phyloP scores from a whole-genome alignment of 2,329 filamentous ascomycete species.

The Beauveria sp. region DNA sequence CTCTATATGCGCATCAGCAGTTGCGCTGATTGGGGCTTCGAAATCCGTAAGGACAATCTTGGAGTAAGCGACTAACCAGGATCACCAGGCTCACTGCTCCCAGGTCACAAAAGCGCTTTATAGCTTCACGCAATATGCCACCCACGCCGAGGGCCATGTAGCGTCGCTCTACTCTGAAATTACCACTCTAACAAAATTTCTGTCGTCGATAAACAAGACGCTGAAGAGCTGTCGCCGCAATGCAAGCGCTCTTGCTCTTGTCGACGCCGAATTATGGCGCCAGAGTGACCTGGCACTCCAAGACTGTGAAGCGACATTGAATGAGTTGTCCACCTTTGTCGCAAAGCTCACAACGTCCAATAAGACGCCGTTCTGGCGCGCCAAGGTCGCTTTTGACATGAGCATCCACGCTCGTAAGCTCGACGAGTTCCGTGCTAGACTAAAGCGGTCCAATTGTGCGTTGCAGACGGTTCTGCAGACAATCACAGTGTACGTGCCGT shows the following conservation, averaged over 20 bases:
- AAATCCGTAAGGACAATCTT: neutral
- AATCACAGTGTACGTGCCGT: neutral
- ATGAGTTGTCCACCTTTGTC: neutral
- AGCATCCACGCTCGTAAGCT: neutral
- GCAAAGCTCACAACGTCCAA: neutral
- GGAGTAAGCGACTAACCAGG: neutral
- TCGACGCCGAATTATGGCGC: neutral
- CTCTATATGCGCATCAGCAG: neutral
- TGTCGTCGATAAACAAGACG: neutral
- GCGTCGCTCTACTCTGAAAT: neutral
- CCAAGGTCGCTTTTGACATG: neutral
- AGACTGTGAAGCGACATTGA: neutral
- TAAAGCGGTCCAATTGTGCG: neutral
- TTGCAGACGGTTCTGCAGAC: conserved; percentile 1
- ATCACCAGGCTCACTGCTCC: neutral
- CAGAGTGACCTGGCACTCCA: neutral
- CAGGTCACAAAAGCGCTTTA: neutral
- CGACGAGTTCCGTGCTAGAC: neutral
- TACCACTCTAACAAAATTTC: neutral
- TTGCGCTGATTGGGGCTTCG: neutral
- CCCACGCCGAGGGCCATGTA: neutral
- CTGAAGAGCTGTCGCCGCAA: neutral
- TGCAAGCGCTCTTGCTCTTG: neutral
- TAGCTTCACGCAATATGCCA: neutral
- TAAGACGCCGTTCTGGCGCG: neutral